A percentile compares a stretch with the other conserved stretches of the same genome.
phyloP scores from a whole-genome alignment of 2,329 filamentous ascomycete genomes.

The Lasiodiplodia gonubiensis region DNA sequence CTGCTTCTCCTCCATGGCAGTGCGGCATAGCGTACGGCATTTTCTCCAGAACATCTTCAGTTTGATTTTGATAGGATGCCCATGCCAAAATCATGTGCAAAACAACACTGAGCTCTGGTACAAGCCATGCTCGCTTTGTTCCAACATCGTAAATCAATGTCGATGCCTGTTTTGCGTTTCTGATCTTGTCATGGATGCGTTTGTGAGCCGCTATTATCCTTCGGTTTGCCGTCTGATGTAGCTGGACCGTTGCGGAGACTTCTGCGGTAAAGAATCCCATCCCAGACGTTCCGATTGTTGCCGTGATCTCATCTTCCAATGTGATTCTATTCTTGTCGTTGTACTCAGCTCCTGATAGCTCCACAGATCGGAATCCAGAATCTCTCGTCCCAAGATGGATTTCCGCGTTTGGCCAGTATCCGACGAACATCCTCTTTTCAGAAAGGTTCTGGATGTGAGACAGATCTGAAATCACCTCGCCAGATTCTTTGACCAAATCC shows the following conservation, averaged over 20 bases:
- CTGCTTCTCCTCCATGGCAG: neutral
- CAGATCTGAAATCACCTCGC: neutral
- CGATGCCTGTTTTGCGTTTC: neutral
- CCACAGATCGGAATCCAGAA: neutral
- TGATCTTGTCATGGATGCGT: neutral
- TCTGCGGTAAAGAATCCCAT: neutral
- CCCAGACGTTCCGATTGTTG: neutral
- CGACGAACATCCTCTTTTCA: neutral
- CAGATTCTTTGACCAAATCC: neutral
- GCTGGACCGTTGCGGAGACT: neutral
- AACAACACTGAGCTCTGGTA: neutral
- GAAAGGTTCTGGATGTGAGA: neutral
- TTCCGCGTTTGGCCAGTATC: neutral
- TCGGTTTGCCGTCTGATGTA: neutral
- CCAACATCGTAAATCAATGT: neutral
- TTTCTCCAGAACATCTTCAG: neutral
- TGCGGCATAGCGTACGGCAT: neutral
- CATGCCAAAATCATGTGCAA: neutral
- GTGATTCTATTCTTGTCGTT: neutral
- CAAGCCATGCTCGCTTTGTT: constrained; percentile 3
- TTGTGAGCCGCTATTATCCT: neutral
- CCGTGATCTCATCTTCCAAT: neutral
- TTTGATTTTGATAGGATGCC: neutral
- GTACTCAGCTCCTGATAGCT: neutral
- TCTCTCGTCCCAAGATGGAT: neutral